Percentiles rank a stretch among this genome's conserved stretches.
Conservation (phyloP, 1,284 basidiomycete species). For the Ceratobasidium papillatum region DNA sequence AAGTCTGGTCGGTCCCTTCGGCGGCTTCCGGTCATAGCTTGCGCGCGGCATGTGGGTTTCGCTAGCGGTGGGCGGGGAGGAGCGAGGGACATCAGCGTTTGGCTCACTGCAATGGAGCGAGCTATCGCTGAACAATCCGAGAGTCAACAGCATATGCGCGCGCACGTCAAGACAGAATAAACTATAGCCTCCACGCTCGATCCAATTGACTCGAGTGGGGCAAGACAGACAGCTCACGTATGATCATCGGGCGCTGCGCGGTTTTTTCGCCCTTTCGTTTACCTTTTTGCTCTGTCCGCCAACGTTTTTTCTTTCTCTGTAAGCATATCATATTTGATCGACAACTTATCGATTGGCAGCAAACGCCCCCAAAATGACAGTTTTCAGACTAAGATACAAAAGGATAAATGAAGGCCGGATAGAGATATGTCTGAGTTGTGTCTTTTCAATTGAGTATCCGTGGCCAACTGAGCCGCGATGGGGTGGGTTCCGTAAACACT, state of each 20-base stretch:
- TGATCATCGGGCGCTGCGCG: not conserved
- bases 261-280: not conserved
- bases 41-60: slow-evolving; percentile 77
- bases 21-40: slow-evolving; percentile 89
- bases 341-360: not conserved
- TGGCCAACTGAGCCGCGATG: slow-evolving; percentile 13
- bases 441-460: not conserved
- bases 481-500: not conserved
- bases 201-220: not conserved
- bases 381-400: not conserved
- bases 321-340: not conserved
- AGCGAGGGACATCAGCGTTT: slow-evolving; percentile 63
- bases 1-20: slow-evolving; percentile 92
- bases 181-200: not conserved
- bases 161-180: slow-evolving; percentile 7
- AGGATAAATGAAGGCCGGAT: not conserved
- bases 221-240: not conserved
- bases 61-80: slow-evolving; percentile 33
- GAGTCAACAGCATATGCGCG: not conserved
- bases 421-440: not conserved
- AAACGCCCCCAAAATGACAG: not conserved
- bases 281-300: not conserved
- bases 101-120: slow-evolving; percentile 80
- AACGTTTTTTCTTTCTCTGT: not conserved
- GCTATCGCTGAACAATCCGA: slow-evolving; percentile 60